Conservation (phyloP, 2,329 filamentous ascomycete species). For the Paecilomyces variotii region DNA sequence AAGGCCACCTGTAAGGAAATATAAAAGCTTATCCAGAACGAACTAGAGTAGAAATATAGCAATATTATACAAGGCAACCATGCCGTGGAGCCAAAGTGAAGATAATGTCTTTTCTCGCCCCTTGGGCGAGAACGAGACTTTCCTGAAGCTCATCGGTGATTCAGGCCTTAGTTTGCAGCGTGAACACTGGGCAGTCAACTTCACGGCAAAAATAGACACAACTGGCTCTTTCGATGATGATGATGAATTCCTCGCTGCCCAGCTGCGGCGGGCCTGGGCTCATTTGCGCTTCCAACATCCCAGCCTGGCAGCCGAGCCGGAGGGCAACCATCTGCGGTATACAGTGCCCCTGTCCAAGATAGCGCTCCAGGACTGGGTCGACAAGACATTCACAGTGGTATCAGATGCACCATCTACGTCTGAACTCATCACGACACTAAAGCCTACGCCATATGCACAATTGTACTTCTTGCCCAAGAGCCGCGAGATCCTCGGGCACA, state of each 20-base stretch:
- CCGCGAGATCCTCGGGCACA: background rate
- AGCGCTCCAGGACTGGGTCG: slow-evolving; percentile 6
- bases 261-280: slow-evolving; percentile 7
- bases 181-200: slow-evolving; percentile 26
- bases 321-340: slow-evolving; percentile 5
- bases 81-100: background rate
- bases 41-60: too few species aligned
- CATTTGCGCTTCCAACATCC: slow-evolving; percentile 12
- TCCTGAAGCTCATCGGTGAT: slow-evolving; percentile 24
- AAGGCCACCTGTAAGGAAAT: too few species aligned
- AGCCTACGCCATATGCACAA: slow-evolving; percentile 5
- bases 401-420: slow-evolving; percentile 2
- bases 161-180: slow-evolving; percentile 16
- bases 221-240: background rate
- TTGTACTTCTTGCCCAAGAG: slow-evolving; percentile 6
- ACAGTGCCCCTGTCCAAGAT: slow-evolving; percentile 2
- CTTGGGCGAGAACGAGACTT: slow-evolving; percentile 16
- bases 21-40: too few species aligned
- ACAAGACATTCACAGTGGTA: slow-evolving; percentile 8
- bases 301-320: slow-evolving; percentile 7
- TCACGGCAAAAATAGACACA: slow-evolving; percentile 11
- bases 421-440: slow-evolving; percentile 6
- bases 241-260: background rate
- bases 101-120: background rate
- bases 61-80: background rate